Evolutionary conservation across 2,329 filamentous ascomycete species (phyloP), one percentile per base, ranked within the genome.

Genomic region (Neofusicoccum umdonicola): DNA sequence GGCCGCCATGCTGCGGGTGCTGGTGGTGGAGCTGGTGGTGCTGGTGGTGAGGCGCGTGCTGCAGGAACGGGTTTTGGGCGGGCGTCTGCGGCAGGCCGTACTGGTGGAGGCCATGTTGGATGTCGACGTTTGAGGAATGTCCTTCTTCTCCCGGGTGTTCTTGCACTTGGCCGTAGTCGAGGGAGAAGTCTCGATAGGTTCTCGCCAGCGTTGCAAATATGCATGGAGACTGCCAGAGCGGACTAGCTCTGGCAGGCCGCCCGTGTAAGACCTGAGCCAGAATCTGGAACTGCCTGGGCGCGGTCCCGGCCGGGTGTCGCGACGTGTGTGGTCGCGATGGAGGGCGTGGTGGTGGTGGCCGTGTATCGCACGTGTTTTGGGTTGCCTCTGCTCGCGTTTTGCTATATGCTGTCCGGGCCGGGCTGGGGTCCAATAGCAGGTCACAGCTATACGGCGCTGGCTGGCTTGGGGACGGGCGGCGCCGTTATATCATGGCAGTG

Each of bases 161-260:
- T 76, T 75, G 75, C 71, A 77, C 74, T 35, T 37, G 41, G 69
- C 68, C 71, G 76, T 81, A 80, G 75, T 80, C 77, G 76, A 81
- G 79, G 74, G 75, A 76, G 70, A 76, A 78, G 72, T 79, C 78
- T 76, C 79, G 74, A 73, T 74, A 71, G 74, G 79, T 72, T 70
- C 73, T 78, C 78, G 80, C 80, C 79, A 82, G 79, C 74, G 74
- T 81, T 80, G 80, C 80, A 73, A 80, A 74, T 78, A 77, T 77
- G 78, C 78, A 80, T 81, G 75, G 76, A 80, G 78, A 78, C 79
- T 81, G 79, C 80, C 79, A 80, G 79, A 81, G 79, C 78, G 76
- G 77, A 71, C 73, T 77, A 75, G 78, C 79, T 80, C 79, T 79
- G 78, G 79, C 78, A 81, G 78, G 76, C 76, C 73, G 77, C 78